Evolutionary conservation across 805 yeast species (phyloP).

Genomic region (Yarrowia hollandica): DNA sequence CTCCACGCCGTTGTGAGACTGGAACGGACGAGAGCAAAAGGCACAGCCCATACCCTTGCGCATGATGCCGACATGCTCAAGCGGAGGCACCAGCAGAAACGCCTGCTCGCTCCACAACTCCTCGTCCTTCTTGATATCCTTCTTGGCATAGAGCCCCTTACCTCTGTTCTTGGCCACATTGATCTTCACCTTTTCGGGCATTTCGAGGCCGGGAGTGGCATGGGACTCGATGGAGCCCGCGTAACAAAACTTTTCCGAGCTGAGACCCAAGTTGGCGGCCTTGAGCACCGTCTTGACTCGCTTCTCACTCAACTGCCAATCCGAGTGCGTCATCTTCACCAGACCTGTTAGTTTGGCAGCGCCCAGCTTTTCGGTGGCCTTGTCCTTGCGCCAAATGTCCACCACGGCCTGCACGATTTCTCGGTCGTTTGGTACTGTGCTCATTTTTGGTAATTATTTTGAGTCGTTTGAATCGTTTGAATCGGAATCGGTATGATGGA

Average conservation of each 20-base stretch:
- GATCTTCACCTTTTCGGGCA: conserved; percentile 47
- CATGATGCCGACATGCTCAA: conserved; percentile 62
- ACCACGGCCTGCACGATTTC: conserved; percentile 63
- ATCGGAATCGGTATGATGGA: too few species aligned
- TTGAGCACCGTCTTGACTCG: conserved; percentile 56
- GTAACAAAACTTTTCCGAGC: conserved; percentile 50
- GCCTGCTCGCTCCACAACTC: conserved; percentile 64
- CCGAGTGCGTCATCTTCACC: conserved; percentile 53
- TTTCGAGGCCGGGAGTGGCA: conserved; percentile 48
- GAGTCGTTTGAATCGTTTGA: neutral
- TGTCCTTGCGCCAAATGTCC: conserved; percentile 66
- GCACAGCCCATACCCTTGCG: conserved; percentile 67
- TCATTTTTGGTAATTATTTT: neutral
- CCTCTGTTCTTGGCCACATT: conserved; percentile 56
- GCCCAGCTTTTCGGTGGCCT: conserved; percentile 59
- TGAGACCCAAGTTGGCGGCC: conserved; percentile 53
- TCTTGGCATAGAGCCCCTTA: conserved; percentile 59
- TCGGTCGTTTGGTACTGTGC: conserved; percentile 52
- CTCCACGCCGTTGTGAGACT: conserved; percentile 44
- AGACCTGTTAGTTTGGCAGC: conserved; percentile 53
- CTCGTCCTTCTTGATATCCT: conserved; percentile 50
- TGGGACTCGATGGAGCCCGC: conserved; percentile 55
- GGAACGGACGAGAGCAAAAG: conserved; percentile 62
- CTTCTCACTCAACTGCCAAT: conserved; percentile 65
- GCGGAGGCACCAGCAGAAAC: conserved; percentile 62